Conservation (phyloP, 257 asterid genomes). For the Fraxinus pennsylvanica region DNA sequence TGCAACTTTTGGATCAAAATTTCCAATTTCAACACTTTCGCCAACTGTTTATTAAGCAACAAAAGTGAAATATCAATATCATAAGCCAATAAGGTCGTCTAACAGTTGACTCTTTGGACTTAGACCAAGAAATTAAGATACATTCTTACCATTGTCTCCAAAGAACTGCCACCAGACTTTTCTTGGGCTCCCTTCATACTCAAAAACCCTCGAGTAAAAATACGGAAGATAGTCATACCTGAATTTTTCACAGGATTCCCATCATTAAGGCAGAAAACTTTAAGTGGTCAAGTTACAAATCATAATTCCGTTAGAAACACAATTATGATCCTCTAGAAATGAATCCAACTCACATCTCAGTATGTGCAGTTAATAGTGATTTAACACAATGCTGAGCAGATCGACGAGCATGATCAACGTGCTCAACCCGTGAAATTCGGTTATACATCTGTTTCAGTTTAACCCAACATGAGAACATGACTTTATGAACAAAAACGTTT, state of each 20-base stretch:
- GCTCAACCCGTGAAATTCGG: conserved; percentile 88
- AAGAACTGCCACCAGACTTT: conserved; percentile 98
- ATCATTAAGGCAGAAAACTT: conserved; percentile 6
- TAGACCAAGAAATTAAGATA: background rate
- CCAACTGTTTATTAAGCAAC: conserved; percentile 59
- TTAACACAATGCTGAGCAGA: conserved; percentile 91
- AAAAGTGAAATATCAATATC: conserved; percentile 21
- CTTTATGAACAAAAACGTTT: background rate
- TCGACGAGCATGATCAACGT: conserved; percentile 95
- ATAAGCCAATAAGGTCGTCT: background rate
- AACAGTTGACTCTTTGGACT: background rate
- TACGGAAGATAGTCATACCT: conserved; percentile 94
- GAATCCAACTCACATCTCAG: conserved; percentile 53
- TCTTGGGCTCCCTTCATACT: conserved; percentile 92
- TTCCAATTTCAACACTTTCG: conserved; percentile 63
- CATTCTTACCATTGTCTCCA: conserved; percentile 79
- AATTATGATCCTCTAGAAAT: conserved; percentile 11
- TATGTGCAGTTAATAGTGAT: conserved; percentile 75
- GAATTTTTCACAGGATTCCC: conserved; percentile 19
- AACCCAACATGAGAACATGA: conserved; percentile 20
- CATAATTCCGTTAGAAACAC: conserved; percentile 5
- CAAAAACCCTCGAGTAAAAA: conserved; percentile 93
- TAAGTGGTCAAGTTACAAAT: conserved; percentile 17
- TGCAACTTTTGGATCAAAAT: conserved; percentile 81
- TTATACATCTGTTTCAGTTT: conserved; percentile 60